A percentile compares a stretch with the other conserved stretches of the same genome.
Evolutionary conservation across 2,329 filamentous ascomycete species (phyloP).

Genomic region (Metarhizium robertsii): DNA sequence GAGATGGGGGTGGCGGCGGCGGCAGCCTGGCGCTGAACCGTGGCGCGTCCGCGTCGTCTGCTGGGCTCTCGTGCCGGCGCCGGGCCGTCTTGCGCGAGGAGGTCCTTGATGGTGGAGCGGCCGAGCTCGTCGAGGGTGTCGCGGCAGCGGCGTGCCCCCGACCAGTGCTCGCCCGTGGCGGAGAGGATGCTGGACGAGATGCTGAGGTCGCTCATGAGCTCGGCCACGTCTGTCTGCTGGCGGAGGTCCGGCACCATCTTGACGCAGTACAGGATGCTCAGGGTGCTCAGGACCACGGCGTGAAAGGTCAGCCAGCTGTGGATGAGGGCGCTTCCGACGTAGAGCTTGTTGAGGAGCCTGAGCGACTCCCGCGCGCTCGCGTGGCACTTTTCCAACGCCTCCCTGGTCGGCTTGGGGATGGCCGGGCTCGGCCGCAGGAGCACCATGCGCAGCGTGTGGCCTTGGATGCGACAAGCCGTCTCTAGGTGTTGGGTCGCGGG

Average conservation of each 20-base stretch:
- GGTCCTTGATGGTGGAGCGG: conserved; percentile 11
- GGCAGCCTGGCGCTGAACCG: too few species aligned
- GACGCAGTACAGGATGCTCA: conserved; percentile 42
- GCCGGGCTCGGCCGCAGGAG: conserved; percentile 41
- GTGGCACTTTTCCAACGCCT: conserved; percentile 31
- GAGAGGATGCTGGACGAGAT: conserved; percentile 37
- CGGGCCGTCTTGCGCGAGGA: not conserved
- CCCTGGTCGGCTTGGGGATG: conserved; percentile 35
- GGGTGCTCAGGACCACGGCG: conserved; percentile 34
- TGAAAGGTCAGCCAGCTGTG: conserved; percentile 41
- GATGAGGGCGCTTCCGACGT: conserved; percentile 21
- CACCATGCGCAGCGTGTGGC: conserved; percentile 37
- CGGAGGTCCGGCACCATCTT: conserved; percentile 34
- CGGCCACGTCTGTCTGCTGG: conserved; percentile 6
- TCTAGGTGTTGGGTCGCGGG: too few species aligned
- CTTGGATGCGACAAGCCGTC: too few species aligned
- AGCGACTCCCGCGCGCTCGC: not conserved
- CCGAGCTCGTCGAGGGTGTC: conserved; percentile 33
- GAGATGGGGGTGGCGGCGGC: not conserved
- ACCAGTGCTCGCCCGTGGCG: conserved; percentile 42
- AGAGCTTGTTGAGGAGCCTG: too few species aligned
- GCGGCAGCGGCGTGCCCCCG: conserved; percentile 35
- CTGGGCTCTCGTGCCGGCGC: not conserved
- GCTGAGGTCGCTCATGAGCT: conserved; percentile 31
- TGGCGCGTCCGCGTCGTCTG: not conserved